Base-by-base conservation (phyloP, 345 rosid genomes). In the Eucalyptus pauciflora region DNA sequence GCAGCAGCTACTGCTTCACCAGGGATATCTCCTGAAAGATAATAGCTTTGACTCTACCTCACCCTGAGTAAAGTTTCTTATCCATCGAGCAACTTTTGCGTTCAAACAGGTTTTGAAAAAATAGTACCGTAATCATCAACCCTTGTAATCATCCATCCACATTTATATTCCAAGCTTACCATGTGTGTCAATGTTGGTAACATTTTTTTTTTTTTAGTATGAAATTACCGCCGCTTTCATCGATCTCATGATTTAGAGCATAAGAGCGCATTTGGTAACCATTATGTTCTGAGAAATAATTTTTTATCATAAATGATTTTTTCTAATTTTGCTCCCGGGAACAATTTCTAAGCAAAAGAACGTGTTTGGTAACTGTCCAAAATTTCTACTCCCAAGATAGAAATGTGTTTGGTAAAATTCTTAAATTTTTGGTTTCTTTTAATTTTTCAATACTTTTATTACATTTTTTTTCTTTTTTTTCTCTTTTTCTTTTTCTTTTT, bases 251-350 rank as follows among this genome's bases (percentile, higher is more conserved):
- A 7, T 27, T 62, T 27, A 62, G 69, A 13, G 69, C 33, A 22
- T 56, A 10, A 3, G 14, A 4, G 25, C 20, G 8, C 8, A 3
- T 54, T 54, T 20, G 45, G 45, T 43, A 43, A 43, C 45, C 8
- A 43, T 43, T 43, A 2, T 43, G 8, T 7, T 43, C 8, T 2
- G 2, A 7, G 7, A 1, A 2, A 43, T 2, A 43, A 43, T 43
- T 43, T 43, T 43, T 43, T 6, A 43, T 43, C 45, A 43, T 0
- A 43, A 43, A 43, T 43, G 45, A 43, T 43, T 43, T 43, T 43
- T 43, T 43, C 8, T 43, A 1, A 43, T 43, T 43, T 2, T 43
- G 45, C 45, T 43, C 2, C 2, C 7, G 7, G 8, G 7, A 43
- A 43, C 8, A 6, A 43, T 6, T 6, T 6, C 45, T 43, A 7